Percentiles rank a stretch among this genome's conserved stretches.
phyloP scores from a whole-genome alignment of 257 asterid genomes.

The Primulina eburnea region DNA sequence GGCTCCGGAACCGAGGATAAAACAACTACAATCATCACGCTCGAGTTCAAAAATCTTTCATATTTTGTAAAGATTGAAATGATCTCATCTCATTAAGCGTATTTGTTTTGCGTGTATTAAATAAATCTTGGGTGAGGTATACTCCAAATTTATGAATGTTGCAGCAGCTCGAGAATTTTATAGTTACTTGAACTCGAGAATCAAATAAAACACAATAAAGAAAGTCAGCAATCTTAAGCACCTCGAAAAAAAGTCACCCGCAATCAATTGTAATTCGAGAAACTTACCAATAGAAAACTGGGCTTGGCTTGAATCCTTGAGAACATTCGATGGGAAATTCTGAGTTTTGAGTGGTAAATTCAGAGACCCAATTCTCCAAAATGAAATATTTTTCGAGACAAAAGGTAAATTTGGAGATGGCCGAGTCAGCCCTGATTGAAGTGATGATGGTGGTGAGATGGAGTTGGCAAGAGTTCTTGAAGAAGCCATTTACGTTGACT shows the following conservation, averaged over 20 bases:
- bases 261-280: not conserved
- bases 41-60: too few species aligned
- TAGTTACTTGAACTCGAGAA: too few species aligned
- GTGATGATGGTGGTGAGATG: constrained; percentile 34
- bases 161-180: too few species aligned
- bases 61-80: too few species aligned
- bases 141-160: too few species aligned
- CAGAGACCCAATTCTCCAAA: constrained; percentile 36
- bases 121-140: too few species aligned
- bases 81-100: too few species aligned
- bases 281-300: constrained; percentile 48
- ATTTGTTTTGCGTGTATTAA: too few species aligned
- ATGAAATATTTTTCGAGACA: constrained; percentile 26
- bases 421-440: constrained; percentile 20
- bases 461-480: constrained; percentile 33
- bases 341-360: constrained; percentile 24
- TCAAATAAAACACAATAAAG: not conserved
- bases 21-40: too few species aligned
- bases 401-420: constrained; percentile 27
- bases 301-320: constrained; percentile 39
- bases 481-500: constrained; percentile 40
- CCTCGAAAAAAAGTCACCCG: not conserved
- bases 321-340: constrained; percentile 23
- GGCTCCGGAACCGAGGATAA: too few species aligned
- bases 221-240: not conserved